A percentile compares a stretch with the other conserved stretches of the same genome.
phyloP scores from a whole-genome alignment of 495 filamentous ascomycete species.

The Penicillium atrosanguineum region DNA sequence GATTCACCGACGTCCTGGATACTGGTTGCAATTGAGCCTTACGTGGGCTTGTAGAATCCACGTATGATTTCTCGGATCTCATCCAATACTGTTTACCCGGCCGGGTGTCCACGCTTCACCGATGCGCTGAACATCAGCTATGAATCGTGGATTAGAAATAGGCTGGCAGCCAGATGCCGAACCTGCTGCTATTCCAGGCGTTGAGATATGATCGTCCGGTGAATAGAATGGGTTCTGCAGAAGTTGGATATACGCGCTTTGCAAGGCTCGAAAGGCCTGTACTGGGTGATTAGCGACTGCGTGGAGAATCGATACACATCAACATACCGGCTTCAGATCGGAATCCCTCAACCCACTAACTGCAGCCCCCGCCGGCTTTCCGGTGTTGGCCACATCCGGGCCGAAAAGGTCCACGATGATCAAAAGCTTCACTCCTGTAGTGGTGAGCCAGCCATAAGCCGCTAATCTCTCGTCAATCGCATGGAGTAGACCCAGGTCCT shows the following conservation, averaged over 20 bases:
- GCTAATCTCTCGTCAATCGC: constrained; percentile 89
- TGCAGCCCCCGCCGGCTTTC: constrained; percentile 30
- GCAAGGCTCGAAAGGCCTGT: constrained; percentile 84
- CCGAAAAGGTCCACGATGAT: constrained; percentile 86
- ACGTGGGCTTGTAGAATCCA: neutral
- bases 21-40: neutral
- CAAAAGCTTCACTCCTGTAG: constrained; percentile 87
- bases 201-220: constrained; percentile 75
- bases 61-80: neutral
- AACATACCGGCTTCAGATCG: constrained; percentile 73
- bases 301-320: neutral
- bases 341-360: constrained; percentile 67
- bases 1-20: neutral
- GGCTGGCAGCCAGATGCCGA: constrained; percentile 44
- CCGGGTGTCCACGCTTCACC: constrained; percentile 65
- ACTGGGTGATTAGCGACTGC: constrained; percentile 3
- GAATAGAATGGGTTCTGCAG: constrained; percentile 95
- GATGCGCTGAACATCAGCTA: constrained; percentile 77
- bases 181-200: constrained; percentile 27
- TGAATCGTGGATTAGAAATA: constrained; percentile 80
- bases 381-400: constrained; percentile 25
- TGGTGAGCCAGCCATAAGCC: constrained; percentile 95
- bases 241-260: constrained; percentile 84
- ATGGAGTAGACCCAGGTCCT: constrained; percentile 89
- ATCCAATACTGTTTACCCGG: constrained; percentile 26